These are phyloP conservation scores for Myriosclerotinia scirpicola DNA, from an alignment of 2,329 filamentous ascomycete species.

Conservation along the genomic window DNA sequence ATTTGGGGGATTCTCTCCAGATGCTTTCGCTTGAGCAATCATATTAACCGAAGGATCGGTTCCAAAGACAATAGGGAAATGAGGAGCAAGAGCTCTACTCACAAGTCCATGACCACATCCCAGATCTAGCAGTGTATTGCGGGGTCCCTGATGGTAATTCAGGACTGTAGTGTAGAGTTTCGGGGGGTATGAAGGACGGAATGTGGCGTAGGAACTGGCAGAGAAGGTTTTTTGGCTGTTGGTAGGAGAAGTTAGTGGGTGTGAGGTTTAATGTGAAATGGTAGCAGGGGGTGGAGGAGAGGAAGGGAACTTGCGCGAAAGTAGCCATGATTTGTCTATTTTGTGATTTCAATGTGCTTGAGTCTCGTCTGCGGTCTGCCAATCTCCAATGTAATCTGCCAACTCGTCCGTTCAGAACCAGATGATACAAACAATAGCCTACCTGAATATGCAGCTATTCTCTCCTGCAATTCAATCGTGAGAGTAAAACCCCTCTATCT, in stretches of 20 bases:
- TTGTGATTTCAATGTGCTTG: neutral
- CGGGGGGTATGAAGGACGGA: constrained; percentile 59
- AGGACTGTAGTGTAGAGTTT: constrained; percentile 56
- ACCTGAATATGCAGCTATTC: too few relatives aligned
- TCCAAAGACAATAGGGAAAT: constrained; percentile 53
- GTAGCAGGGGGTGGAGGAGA: neutral
- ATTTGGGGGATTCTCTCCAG: constrained; percentile 42
- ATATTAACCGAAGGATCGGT: constrained; percentile 59
- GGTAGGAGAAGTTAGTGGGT: constrained; percentile 10
- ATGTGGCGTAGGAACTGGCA: constrained; percentile 57
- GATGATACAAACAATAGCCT: too few relatives aligned
- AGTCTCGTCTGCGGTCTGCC: neutral
- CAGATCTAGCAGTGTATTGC: constrained; percentile 53
- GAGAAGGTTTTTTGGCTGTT: constrained; percentile 56
- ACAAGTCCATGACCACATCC: constrained; percentile 63
- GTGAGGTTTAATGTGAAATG: constrained; percentile 20
- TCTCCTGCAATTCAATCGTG: too few relatives aligned
- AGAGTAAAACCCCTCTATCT: too few relatives aligned
- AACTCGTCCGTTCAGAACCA: neutral
- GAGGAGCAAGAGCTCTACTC: constrained; percentile 52
- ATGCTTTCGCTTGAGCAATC: constrained; percentile 51
- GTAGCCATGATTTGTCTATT: constrained; percentile 45
- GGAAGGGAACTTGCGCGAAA: constrained; percentile 46
- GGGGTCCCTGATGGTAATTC: constrained; percentile 49
- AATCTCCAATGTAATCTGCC: neutral